These are phyloP conservation scores for Saccharomycopsis sp. DNA, from an alignment of 805 yeast genomes.

Conservation along the genomic window DNA sequence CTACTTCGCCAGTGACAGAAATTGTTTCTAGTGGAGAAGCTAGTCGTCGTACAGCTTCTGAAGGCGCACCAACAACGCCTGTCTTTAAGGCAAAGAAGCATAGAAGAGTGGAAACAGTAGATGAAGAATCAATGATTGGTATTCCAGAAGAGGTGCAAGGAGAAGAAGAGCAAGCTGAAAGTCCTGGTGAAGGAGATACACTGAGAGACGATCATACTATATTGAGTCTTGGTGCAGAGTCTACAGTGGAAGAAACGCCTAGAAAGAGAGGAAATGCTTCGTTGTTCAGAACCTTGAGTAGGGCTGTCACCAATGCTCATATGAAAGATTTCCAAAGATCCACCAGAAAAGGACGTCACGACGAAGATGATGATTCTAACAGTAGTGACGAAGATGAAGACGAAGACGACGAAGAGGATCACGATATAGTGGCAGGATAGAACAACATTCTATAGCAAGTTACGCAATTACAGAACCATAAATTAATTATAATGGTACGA, in stretches of 20 bases:
- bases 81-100: neutral
- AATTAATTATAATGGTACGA: no score
- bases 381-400: constrained; percentile 22
- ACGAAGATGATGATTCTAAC: constrained; percentile 11
- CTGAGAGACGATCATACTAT: constrained; percentile 1
- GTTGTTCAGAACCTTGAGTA: constrained; percentile 40
- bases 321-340: constrained; percentile 79
- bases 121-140: neutral
- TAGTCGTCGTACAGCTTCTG: neutral
- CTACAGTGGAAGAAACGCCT: constrained; percentile 16
- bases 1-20: neutral
- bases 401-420: constrained; percentile 27
- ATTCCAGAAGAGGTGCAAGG: neutral
- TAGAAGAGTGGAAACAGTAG: neutral
- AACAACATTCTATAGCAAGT: no score
- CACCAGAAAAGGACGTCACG: constrained; percentile 21
- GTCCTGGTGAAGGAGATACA: neutral
- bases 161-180: neutral
- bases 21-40: neutral
- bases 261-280: constrained; percentile 11
- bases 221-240: constrained; percentile 20
- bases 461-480: no score
- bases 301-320: constrained; percentile 67
- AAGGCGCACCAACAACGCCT: neutral
- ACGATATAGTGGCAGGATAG: no score